Conservation (phyloP, 768 basidiomycete genomes). For the Lactarius deliciosus region DNA sequence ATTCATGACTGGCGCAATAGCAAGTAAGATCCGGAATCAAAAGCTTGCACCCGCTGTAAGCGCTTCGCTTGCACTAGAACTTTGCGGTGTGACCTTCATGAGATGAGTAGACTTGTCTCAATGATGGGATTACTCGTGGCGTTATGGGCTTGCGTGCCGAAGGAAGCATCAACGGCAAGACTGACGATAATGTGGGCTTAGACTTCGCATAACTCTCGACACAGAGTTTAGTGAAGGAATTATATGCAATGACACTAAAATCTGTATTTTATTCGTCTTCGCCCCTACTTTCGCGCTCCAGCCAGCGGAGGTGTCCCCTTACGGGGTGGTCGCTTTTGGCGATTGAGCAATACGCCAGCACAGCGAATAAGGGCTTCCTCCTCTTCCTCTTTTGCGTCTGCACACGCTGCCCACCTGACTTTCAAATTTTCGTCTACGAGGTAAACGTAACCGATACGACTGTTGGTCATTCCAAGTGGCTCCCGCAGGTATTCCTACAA, state of each 20-base stretch:
- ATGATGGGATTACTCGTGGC: constrained; percentile 46
- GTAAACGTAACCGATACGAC: constrained; percentile 89
- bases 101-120: constrained; percentile 34
- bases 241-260: background rate
- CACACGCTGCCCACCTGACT: constrained; percentile 92
- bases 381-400: constrained; percentile 77
- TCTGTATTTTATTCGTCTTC: background rate
- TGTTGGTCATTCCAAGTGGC: constrained; percentile 84
- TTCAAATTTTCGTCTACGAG: constrained; percentile 82
- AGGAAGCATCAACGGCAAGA: constrained; percentile 25
- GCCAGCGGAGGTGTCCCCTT: background rate
- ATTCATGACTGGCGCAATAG: constrained; percentile 50
- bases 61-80: constrained; percentile 11
- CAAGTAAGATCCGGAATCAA: constrained; percentile 44
- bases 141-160: constrained; percentile 46
- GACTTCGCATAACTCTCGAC: background rate
- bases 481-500: constrained; percentile 62
- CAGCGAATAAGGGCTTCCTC: constrained; percentile 65
- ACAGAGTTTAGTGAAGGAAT: background rate
- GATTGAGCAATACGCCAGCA: constrained; percentile 62
- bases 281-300: background rate
- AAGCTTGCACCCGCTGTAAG: constrained; percentile 51
- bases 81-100: constrained; percentile 2
- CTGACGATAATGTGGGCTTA: background rate
- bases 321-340: constrained; percentile 42